phyloP scores from a whole-genome alignment of 768 basidiomycete genomes.

The Kondoa subrosea region DNA sequence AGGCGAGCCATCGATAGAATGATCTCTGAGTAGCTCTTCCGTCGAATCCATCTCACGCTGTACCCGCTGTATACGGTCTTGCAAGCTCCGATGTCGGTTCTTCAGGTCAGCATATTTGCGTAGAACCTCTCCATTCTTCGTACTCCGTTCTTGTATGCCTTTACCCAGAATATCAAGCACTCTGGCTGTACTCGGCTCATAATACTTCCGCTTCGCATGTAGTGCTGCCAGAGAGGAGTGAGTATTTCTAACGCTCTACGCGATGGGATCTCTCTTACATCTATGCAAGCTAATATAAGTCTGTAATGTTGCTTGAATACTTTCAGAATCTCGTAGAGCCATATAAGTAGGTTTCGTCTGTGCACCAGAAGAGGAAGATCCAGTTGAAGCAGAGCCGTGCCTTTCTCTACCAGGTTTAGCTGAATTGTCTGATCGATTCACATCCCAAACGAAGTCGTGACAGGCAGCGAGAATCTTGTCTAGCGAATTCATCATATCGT shows the following conservation, averaged over 20 bases:
- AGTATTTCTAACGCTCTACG: constrained; percentile 11
- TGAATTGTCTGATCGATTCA: constrained; percentile 27
- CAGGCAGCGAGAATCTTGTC: constrained; percentile 60
- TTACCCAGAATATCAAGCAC: constrained; percentile 87
- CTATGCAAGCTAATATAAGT: neutral
- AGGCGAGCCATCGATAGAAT: neutral
- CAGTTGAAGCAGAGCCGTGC: neutral
- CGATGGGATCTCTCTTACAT: constrained; percentile 31
- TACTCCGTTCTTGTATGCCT: constrained; percentile 78
- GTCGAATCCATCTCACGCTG: constrained; percentile 53
- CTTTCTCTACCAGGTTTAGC: neutral
- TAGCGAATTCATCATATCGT: constrained; percentile 90
- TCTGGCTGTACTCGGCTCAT: constrained; percentile 81
- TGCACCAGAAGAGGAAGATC: neutral
- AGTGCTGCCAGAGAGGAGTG: constrained; percentile 20
- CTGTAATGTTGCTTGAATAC: constrained; percentile 6
- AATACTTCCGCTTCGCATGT: constrained; percentile 43
- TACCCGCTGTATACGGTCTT: constrained; percentile 60
- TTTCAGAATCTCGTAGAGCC: constrained; percentile 1
- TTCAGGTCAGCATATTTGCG: constrained; percentile 77
- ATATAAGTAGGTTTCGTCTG: neutral
- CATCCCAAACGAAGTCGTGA: constrained; percentile 41
- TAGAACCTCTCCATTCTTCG: constrained; percentile 89
- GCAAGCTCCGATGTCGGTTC: constrained; percentile 62
- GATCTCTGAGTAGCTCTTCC: constrained; percentile 13